Conservation (phyloP, 2,329 filamentous ascomycete species). For the Cladosporium sp. region DNA sequence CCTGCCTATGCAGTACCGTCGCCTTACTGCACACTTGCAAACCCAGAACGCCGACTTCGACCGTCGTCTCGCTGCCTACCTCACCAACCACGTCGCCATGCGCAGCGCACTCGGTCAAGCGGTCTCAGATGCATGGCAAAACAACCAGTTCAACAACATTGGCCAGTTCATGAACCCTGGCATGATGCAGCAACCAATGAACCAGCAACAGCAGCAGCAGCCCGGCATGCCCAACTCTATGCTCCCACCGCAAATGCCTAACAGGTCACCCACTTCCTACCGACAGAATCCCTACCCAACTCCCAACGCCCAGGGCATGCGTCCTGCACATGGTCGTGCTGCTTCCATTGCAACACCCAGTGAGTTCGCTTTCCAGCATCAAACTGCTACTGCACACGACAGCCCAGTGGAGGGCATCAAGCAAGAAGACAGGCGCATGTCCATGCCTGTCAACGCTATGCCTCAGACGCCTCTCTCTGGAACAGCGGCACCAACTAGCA, state of each 20-base stretch:
- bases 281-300: constrained; percentile 42
- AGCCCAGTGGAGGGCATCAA: constrained; percentile 11
- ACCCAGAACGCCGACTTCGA: constrained; percentile 60
- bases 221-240: constrained; percentile 23
- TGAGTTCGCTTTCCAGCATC: constrained; percentile 20
- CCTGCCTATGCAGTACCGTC: constrained; percentile 61
- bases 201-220: constrained; percentile 13
- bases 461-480: constrained; percentile 20
- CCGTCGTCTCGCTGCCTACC: constrained; percentile 55
- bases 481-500: constrained; percentile 21
- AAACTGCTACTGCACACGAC: constrained; percentile 13
- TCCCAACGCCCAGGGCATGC: constrained; percentile 27
- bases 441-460: constrained; percentile 34
- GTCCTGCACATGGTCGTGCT: constrained; percentile 39
- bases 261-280: constrained; percentile 27
- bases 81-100: constrained; percentile 56
- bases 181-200: constrained; percentile 25
- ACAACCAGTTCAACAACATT: constrained; percentile 33
- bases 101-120: constrained; percentile 47
- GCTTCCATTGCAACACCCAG: constrained; percentile 43
- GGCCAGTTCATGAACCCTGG: constrained; percentile 39
- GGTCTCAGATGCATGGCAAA: constrained; percentile 38
- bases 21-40: constrained; percentile 59
- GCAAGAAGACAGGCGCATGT: constrained; percentile 38
- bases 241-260: constrained; percentile 26